Evolutionary conservation across 129 eudicot genomes (phyloP).

Genomic region (Flaveria robusta): DNA sequence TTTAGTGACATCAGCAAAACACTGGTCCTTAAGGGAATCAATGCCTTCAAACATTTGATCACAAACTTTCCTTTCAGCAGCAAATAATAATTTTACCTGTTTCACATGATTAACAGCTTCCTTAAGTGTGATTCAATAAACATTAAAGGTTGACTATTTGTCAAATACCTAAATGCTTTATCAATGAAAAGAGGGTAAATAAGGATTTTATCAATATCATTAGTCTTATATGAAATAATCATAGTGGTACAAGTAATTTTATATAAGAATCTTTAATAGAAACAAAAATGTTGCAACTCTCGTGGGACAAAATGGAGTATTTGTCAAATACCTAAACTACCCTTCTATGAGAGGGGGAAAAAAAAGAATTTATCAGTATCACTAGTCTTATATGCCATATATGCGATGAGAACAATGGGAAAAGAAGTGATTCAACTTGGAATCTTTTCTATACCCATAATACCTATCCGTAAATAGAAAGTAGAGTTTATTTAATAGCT

Average conservation of each 20-base stretch:
- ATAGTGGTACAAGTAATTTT: neutral
- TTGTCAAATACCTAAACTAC: neutral
- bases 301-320: neutral
- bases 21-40: constrained; percentile 81
- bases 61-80: constrained; percentile 91
- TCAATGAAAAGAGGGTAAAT: neutral
- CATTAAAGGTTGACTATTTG: constrained; percentile 13
- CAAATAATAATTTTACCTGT: constrained; percentile 96
- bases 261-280: neutral
- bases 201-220: neutral
- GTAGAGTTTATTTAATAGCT: too few species aligned
- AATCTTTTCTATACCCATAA: too few species aligned
- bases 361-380: neutral
- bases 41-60: constrained; percentile 94
- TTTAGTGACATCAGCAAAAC: constrained; percentile 92
- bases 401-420: too few species aligned
- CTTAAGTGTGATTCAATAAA: constrained; percentile 4
- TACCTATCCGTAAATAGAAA: too few species aligned
- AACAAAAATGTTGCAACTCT: constrained; percentile 8
- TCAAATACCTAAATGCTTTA: constrained; percentile 10
- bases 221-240: constrained; percentile 10
- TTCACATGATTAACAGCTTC: constrained; percentile 27
- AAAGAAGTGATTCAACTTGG: too few species aligned
- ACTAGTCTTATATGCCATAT: too few species aligned
- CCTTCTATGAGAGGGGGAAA: neutral